Percentiles rank a stretch among this genome's conserved stretches.
Evolutionary conservation across 495 filamentous ascomycete species (phyloP).

Genomic region (Friedmanniomyces simplex): DNA sequence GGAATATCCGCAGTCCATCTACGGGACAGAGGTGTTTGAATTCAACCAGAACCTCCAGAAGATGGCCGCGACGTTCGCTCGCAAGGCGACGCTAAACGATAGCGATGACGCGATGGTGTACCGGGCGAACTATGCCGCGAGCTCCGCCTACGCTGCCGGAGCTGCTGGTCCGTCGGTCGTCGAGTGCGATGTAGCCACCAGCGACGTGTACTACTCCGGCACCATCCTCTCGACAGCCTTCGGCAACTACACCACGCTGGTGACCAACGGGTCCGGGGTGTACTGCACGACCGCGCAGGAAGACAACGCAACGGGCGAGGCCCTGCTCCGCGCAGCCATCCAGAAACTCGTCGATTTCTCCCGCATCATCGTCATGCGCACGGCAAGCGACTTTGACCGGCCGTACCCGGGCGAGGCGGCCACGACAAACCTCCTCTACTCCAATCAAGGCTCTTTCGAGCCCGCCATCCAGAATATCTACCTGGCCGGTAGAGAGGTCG

Average conservation of each 20-base stretch:
- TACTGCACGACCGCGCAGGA: constrained; percentile 69
- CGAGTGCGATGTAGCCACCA: constrained; percentile 58
- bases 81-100: constrained; percentile 46
- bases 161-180: constrained; percentile 45
- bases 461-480: constrained; percentile 55
- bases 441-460: constrained; percentile 49
- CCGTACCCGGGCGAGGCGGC: constrained; percentile 47
- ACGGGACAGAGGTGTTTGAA: constrained; percentile 72
- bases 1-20: constrained; percentile 53
- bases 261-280: constrained; percentile 56
- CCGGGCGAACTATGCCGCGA: constrained; percentile 43
- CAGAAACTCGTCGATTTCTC: constrained; percentile 51
- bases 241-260: constrained; percentile 50
- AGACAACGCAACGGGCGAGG: constrained; percentile 63
- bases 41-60: constrained; percentile 52
- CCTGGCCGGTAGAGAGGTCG: constrained; percentile 53
- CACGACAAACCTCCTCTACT: constrained; percentile 46
- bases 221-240: constrained; percentile 50
- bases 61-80: constrained; percentile 46
- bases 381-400: constrained; percentile 62
- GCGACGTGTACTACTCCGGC: constrained; percentile 64
- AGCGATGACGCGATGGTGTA: constrained; percentile 43
- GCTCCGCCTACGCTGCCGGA: constrained; percentile 40
- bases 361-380: constrained; percentile 60
- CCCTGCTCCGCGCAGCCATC: constrained; percentile 48